Conservation (phyloP, 768 basidiomycete genomes). For the Tylopilus rubrobrunneus region DNA sequence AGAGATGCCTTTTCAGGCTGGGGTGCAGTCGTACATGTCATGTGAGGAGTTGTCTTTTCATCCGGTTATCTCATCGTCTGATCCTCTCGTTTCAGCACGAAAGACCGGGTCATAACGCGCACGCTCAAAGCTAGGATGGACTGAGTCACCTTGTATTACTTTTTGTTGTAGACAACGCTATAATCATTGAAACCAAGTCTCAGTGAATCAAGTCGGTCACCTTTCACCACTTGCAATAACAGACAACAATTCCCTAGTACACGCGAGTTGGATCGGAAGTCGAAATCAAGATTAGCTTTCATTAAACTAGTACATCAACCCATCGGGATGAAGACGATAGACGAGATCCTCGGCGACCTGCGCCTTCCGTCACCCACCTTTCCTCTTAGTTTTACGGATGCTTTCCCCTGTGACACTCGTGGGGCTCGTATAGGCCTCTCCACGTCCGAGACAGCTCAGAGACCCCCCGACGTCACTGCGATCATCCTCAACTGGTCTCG, state of each 20-base stretch:
- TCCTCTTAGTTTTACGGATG: slow-evolving; percentile 16
- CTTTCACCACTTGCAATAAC: too few relatives aligned
- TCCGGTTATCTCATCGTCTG: slow-evolving; percentile 6
- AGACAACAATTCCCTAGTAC: too few relatives aligned
- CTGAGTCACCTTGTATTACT: slow-evolving; percentile 34
- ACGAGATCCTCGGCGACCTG: slow-evolving; percentile 12
- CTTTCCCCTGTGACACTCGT: not conserved
- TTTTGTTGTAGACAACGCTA: slow-evolving; percentile 17
- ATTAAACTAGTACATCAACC: too few relatives aligned
- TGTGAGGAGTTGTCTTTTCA: slow-evolving; percentile 53
- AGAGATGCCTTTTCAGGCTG: slow-evolving; percentile 96
- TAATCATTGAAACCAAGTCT: not conserved
- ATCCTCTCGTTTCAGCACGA: slow-evolving; percentile 44
- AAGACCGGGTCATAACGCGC: slow-evolving; percentile 75
- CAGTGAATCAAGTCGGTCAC: not conserved
- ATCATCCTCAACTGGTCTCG: slow-evolving; percentile 68
- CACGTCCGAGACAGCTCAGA: not conserved
- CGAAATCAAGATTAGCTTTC: too few relatives aligned
- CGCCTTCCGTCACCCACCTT: slow-evolving; percentile 13
- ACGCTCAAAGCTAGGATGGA: slow-evolving; percentile 92
- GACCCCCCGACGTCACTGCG: slow-evolving; percentile 45
- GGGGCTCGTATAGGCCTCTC: slow-evolving; percentile 14
- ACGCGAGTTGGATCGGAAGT: too few relatives aligned
- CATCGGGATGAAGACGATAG: not conserved
- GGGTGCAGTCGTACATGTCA: slow-evolving; percentile 93